Percentiles rank a stretch among this genome's conserved stretches.
phyloP scores from a whole-genome alignment of 768 basidiomycete genomes.

The Hygrocybe punicea region DNA sequence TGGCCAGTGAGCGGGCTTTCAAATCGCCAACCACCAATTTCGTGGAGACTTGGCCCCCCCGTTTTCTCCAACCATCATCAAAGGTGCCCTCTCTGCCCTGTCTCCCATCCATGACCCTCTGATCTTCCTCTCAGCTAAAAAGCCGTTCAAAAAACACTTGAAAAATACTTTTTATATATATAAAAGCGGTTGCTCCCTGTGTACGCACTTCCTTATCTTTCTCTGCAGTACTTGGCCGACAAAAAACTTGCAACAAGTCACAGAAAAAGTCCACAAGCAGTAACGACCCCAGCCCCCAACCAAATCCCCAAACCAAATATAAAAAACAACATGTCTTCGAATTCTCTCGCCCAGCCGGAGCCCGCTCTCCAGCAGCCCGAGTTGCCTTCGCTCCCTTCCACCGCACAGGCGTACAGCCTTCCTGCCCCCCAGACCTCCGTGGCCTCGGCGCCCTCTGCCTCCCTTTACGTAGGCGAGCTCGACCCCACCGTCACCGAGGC shows the following conservation, averaged over 20 bases:
- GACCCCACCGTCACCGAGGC: constrained; percentile 98
- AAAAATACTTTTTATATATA: constrained; percentile 47
- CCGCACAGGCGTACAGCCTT: constrained; percentile 56
- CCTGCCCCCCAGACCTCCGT: constrained; percentile 52
- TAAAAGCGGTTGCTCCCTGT: constrained; percentile 77
- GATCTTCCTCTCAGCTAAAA: constrained; percentile 49
- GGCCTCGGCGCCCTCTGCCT: constrained; percentile 76
- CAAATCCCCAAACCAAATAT: constrained; percentile 41
- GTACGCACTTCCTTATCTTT: constrained; percentile 38
- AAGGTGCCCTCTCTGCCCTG: constrained; percentile 23
- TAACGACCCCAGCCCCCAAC: constrained; percentile 68
- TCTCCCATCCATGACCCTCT: constrained; percentile 13
- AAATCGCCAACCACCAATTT: constrained; percentile 36
- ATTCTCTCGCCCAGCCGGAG: constrained; percentile 43
- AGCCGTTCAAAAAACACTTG: constrained; percentile 66
- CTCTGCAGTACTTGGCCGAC: constrained; percentile 10
- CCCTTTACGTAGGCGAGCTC: constrained; percentile 98
- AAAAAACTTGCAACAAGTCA: constrained; percentile 37
- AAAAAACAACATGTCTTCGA: constrained; percentile 49
- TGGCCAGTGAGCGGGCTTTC: constrained; percentile 38
- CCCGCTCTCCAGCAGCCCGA: constrained; percentile 39
- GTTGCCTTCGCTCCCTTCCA: constrained; percentile 43
- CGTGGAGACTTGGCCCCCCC: constrained; percentile 39
- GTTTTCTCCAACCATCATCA: constrained; percentile 68
- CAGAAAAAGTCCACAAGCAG: constrained; percentile 84